These are phyloP conservation scores for Lachancea dasiensis DNA, from an alignment of 805 yeast species.

Conservation along the genomic window DNA sequence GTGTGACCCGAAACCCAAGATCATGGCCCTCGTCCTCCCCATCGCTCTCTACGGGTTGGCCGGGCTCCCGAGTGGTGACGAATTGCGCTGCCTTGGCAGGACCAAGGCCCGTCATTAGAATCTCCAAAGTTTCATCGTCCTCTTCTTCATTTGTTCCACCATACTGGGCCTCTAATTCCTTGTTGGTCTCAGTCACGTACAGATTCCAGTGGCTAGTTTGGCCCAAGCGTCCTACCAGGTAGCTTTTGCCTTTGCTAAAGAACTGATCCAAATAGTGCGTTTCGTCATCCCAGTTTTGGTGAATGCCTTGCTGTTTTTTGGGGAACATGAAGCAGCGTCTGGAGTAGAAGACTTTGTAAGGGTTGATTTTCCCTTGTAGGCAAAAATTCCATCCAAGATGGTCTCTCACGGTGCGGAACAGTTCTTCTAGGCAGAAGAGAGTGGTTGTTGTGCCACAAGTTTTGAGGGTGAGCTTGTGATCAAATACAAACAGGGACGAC, in stretches of 20 bases:
- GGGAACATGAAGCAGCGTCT: constrained; percentile 89
- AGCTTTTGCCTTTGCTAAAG: constrained; percentile 58
- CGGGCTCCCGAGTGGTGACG: constrained; percentile 40
- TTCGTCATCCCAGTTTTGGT: constrained; percentile 80
- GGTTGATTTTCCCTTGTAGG: constrained; percentile 27
- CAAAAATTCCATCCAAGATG: constrained; percentile 40
- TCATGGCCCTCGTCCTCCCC: constrained; percentile 58
- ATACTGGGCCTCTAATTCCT: constrained; percentile 23
- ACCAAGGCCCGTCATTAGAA: constrained; percentile 82
- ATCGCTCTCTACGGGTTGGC: constrained; percentile 14
- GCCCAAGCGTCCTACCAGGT: constrained; percentile 73
- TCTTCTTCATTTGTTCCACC: constrained; percentile 15
- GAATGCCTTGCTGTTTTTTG: constrained; percentile 71
- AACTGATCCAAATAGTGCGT: constrained; percentile 58
- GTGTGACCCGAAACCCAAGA: constrained; percentile 65
- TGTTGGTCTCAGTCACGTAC: constrained; percentile 52
- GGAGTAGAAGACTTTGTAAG: constrained; percentile 77
- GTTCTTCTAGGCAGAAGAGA: constrained; percentile 61
- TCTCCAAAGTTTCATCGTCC: constrained; percentile 73
- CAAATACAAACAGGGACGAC: constrained; percentile 82
- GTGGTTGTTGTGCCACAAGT: constrained; percentile 97
- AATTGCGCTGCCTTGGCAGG: constrained; percentile 53
- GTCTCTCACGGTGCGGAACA: constrained; percentile 46
- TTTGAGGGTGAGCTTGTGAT: constrained; percentile 78
- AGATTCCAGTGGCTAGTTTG: constrained; percentile 84